Conservation (phyloP, 1,284 basidiomycete genomes). For the Ganoderma sinense region DNA sequence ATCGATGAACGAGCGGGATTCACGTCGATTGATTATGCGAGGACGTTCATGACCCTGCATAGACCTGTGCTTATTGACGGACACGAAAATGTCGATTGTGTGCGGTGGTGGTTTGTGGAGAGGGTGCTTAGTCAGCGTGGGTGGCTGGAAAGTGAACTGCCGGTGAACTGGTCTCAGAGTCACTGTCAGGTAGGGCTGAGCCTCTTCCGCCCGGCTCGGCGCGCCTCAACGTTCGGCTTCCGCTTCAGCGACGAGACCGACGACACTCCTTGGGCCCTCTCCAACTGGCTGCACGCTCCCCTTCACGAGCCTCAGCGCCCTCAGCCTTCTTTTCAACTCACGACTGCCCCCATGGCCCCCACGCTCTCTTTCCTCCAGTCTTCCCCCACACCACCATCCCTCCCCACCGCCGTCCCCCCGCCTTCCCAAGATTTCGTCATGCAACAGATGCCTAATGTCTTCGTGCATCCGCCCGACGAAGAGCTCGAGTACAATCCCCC, state of each 20-base stretch:
- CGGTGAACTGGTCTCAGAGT: background rate
- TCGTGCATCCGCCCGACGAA: slow-evolving; percentile 76
- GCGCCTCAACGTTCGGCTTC: background rate
- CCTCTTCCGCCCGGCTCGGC: background rate
- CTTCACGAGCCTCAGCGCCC: slow-evolving; percentile 1
- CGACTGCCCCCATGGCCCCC: slow-evolving; percentile 36
- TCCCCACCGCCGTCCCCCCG: slow-evolving; percentile 30
- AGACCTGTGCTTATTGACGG: background rate
- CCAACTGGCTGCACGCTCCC: background rate
- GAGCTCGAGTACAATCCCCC: slow-evolving; percentile 62
- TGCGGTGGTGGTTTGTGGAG: too few relatives aligned
- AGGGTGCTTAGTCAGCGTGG: slow-evolving; percentile 4
- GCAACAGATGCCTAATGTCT: slow-evolving; percentile 63
- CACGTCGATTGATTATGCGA: background rate
- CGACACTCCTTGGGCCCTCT: background rate
- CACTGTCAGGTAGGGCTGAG: background rate
- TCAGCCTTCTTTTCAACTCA: slow-evolving; percentile 8
- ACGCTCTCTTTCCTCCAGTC: slow-evolving; percentile 34
- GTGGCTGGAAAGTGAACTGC: too few relatives aligned
- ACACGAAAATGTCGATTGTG: background rate
- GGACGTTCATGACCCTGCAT: background rate
- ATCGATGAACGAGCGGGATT: background rate
- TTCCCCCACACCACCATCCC: slow-evolving; percentile 24
- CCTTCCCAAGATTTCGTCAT: slow-evolving; percentile 38
- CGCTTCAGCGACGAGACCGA: background rate